Percentiles rank a stretch among this genome's conserved stretches.
Evolutionary conservation across 768 basidiomycete species (phyloP).

Genomic region (Phlegmacium glaucopus): DNA sequence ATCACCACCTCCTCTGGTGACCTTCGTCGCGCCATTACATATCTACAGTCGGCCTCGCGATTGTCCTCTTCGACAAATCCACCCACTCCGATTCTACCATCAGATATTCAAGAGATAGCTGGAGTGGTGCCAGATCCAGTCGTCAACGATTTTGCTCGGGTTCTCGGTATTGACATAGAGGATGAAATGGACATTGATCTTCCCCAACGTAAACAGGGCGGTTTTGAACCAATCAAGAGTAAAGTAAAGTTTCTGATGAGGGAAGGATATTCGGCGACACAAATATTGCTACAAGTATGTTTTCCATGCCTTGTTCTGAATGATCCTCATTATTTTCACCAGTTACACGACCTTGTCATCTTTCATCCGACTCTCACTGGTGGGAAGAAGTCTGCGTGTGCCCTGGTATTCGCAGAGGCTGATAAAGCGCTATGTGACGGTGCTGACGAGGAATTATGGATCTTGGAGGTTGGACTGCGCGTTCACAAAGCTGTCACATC

Average conservation of each 20-base stretch:
- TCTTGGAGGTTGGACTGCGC: conserved; percentile 81
- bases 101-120: conserved; percentile 93
- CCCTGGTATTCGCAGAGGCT: conserved; percentile 86
- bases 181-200: conserved; percentile 51
- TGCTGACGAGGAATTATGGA: conserved; percentile 95
- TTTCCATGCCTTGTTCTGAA: conserved; percentile 1
- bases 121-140: conserved; percentile 84
- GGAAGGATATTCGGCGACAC: conserved; percentile 91
- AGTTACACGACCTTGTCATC: conserved; percentile 91
- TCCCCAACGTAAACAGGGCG: conserved; percentile 27
- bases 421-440: conserved; percentile 97
- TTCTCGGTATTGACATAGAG: conserved; percentile 68
- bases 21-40: conserved; percentile 95
- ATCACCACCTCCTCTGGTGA: conserved; percentile 86
- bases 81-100: conserved; percentile 68
- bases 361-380: conserved; percentile 78
- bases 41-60: conserved; percentile 92
- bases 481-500: conserved; percentile 62
- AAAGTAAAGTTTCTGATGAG: conserved; percentile 77
- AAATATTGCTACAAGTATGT: conserved; percentile 82
- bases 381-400: conserved; percentile 76
- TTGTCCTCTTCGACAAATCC: conserved; percentile 73
- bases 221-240: conserved; percentile 60
- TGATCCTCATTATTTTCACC: neutral
- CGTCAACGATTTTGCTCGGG: conserved; percentile 63